A percentile compares a stretch with the other conserved stretches of the same genome.
Conservation (phyloP, 2,329 filamentous ascomycete genomes). For the Fusarium torreyae region DNA sequence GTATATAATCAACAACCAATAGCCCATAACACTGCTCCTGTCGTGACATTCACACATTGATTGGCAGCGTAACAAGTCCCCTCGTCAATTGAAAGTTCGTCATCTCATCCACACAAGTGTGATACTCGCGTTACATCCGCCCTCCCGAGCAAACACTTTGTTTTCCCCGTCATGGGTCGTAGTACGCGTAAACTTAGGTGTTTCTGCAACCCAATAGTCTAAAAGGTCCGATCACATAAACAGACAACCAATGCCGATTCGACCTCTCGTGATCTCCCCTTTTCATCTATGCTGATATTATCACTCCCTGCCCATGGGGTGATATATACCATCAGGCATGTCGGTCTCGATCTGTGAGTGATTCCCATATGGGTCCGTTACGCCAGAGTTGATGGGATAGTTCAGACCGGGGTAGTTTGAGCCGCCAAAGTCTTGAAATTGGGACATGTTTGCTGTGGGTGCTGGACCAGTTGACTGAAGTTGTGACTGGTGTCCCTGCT, state of each 20-base stretch:
- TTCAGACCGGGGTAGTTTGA: constrained; percentile 49
- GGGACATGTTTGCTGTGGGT: constrained; percentile 19
- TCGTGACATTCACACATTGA: neutral
- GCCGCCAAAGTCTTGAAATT: constrained; percentile 41
- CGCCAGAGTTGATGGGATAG: constrained; percentile 27
- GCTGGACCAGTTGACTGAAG: constrained; percentile 25
- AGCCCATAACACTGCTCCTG: neutral
- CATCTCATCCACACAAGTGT: neutral
- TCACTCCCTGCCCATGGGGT: constrained; percentile 41
- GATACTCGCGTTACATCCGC: constrained; percentile 8
- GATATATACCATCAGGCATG: constrained; percentile 45
- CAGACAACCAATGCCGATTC: neutral
- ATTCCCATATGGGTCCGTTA: constrained; percentile 35
- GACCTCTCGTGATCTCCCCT: neutral
- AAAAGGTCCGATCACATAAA: constrained; percentile 4
- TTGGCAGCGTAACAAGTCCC: neutral
- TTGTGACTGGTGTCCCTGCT: constrained; percentile 32
- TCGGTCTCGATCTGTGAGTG: constrained; percentile 45
- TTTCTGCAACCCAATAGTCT: constrained; percentile 3
- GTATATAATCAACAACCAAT: neutral
- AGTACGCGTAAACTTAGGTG: neutral
- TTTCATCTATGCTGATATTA: constrained; percentile 13
- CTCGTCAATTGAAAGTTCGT: neutral
- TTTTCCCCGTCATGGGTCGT: constrained; percentile 7
- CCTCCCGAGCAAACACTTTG: constrained; percentile 23